Evolutionary conservation across 2,329 filamentous ascomycete species (phyloP).

Genomic region (Lasiodiplodia hormozganensis): DNA sequence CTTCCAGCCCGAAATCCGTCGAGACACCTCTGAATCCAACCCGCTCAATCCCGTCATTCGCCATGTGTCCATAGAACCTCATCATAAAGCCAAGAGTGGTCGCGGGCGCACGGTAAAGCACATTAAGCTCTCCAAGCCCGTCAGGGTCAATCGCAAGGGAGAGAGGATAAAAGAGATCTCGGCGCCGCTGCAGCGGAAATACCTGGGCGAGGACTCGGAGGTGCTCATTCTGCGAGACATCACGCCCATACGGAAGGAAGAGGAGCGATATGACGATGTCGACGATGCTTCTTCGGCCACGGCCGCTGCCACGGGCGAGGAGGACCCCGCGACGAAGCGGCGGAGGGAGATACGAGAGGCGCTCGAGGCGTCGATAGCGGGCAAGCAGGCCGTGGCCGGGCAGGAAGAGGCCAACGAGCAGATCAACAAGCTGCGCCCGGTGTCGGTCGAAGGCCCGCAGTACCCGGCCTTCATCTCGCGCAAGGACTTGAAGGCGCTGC

Average conservation of each 20-base stretch:
- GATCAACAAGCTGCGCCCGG: slow-evolving; percentile 42
- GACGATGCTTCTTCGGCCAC: background rate
- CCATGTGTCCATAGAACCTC: background rate
- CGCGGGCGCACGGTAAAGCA: background rate
- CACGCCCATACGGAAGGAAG: slow-evolving; percentile 20
- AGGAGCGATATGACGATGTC: slow-evolving; percentile 11
- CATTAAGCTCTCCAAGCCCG: background rate
- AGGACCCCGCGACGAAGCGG: slow-evolving; percentile 19
- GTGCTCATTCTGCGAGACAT: slow-evolving; percentile 45
- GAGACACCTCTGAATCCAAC: background rate
- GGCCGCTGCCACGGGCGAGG: background rate
- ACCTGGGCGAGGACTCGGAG: slow-evolving; percentile 44
- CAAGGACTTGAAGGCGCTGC: slow-evolving; percentile 38
- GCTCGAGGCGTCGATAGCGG: slow-evolving; percentile 34
- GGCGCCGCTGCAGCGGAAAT: slow-evolving; percentile 38
- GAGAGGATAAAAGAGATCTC: slow-evolving; percentile 38
- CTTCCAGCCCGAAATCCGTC: background rate
- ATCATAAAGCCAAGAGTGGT: too few species aligned
- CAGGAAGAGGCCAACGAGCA: slow-evolving; percentile 42
- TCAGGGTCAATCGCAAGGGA: slow-evolving; percentile 35
- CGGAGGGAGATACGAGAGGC: slow-evolving; percentile 29
- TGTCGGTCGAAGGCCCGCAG: slow-evolving; percentile 32
- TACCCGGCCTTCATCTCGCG: slow-evolving; percentile 37
- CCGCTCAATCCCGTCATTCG: background rate
- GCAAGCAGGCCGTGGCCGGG: slow-evolving; percentile 35